Conservation (phyloP, 441 rosid species). For the Erysimum pusillum region DNA sequence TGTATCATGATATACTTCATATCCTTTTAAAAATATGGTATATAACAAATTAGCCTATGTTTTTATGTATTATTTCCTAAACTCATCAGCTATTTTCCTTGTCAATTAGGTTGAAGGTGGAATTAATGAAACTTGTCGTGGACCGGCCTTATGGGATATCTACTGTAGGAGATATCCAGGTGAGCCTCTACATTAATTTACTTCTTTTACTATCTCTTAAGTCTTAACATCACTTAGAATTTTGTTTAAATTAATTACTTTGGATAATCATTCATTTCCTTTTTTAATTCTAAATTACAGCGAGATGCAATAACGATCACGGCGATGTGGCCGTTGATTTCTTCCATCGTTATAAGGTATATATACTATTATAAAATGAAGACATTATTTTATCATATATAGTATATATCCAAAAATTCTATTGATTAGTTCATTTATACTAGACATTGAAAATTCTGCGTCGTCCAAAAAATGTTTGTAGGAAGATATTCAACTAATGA, state of each 20-base stretch:
- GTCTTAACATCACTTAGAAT: not conserved
- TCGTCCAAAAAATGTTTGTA: conserved; percentile 30
- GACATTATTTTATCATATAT: not conserved
- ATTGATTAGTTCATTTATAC: not conserved
- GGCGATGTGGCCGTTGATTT: conserved; percentile 50
- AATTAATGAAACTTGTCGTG: conserved; percentile 57
- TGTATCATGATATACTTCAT: not conserved
- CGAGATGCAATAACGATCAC: conserved; percentile 18
- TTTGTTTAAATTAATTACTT: not conserved
- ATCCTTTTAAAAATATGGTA: not conserved
- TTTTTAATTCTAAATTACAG: conserved; percentile 9
- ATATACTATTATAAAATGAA: not conserved
- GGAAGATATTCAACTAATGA: conserved; percentile 50
- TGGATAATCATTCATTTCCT: not conserved
- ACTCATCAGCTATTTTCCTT: not conserved
- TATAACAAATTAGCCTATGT: not conserved
- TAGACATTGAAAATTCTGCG: conserved; percentile 20
- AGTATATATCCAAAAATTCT: not conserved
- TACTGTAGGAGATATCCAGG: conserved; percentile 61
- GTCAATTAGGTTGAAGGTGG: conserved; percentile 72
- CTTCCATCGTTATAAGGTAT: conserved; percentile 50
- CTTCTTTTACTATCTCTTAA: not conserved
- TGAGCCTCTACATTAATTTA: conserved; percentile 22
- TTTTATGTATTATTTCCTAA: not conserved
- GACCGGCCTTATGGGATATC: conserved; percentile 68